Conservation (phyloP, 768 basidiomycete species). For the Boletus reticulatus region DNA sequence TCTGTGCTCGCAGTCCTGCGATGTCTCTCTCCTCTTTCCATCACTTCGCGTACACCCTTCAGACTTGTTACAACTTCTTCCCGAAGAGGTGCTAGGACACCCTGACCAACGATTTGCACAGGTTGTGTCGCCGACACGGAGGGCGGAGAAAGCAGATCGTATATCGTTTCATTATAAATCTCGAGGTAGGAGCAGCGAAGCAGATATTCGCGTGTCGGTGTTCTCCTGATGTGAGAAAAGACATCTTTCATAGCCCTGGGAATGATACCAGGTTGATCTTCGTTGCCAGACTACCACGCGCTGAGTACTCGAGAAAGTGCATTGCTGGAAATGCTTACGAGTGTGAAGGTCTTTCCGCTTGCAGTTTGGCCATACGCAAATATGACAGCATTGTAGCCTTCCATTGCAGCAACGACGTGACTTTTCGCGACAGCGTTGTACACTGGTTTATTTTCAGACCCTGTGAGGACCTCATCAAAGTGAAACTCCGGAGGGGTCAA, state of each 20-base stretch:
- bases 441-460: slow-evolving; percentile 75
- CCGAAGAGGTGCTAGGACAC: slow-evolving; percentile 69
- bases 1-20: slow-evolving; percentile 94
- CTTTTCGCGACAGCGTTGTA: slow-evolving; percentile 74
- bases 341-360: slow-evolving; percentile 71
- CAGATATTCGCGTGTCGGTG: slow-evolving; percentile 84
- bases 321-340: slow-evolving; percentile 33
- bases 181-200: slow-evolving; percentile 95
- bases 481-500: slow-evolving; percentile 48
- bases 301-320: slow-evolving; percentile 35
- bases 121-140: slow-evolving; percentile 49
- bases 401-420: slow-evolving; percentile 91
- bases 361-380: slow-evolving; percentile 95
- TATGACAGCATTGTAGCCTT: slow-evolving; percentile 93
- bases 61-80: slow-evolving; percentile 95
- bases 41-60: slow-evolving; percentile 79
- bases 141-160: slow-evolving; percentile 81
- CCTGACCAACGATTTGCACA: slow-evolving; percentile 73
- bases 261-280: slow-evolving; percentile 90
- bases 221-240: slow-evolving; percentile 77
- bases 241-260: slow-evolving; percentile 92
- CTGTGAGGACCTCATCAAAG: slow-evolving; percentile 76
- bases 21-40: slow-evolving; percentile 83
- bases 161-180: slow-evolving; percentile 92
- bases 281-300: slow-evolving; percentile 55